Evolutionary conservation across 164 flowering plant species (phyloP).

Genomic region (Magnolia kwangsiensis): DNA sequence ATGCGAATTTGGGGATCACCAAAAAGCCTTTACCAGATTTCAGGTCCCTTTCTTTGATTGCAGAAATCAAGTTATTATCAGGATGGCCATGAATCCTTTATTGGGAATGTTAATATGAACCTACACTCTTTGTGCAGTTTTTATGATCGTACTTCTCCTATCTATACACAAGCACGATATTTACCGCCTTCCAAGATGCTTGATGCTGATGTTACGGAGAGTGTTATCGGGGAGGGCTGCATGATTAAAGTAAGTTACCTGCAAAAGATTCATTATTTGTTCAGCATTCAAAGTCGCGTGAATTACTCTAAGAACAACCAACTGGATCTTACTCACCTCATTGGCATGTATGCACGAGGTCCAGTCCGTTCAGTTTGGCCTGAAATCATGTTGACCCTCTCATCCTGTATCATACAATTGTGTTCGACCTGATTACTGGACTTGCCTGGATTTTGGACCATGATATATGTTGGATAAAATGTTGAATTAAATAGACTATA

Average conservation of each 20-base stretch:
- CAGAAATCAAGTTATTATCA: too few species aligned
- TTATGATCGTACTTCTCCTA: slow-evolving; percentile 93
- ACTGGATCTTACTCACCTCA: too few species aligned
- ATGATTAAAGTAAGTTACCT: slow-evolving; percentile 66
- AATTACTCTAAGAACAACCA: too few species aligned
- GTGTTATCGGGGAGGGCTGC: slow-evolving; percentile 94
- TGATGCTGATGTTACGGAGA: slow-evolving; percentile 91
- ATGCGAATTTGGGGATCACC: slow-evolving; percentile 91
- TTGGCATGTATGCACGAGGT: too few species aligned
- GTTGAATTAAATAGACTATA: too few species aligned
- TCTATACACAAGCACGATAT: slow-evolving; percentile 93
- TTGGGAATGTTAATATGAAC: neutral
- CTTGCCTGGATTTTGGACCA: too few species aligned
- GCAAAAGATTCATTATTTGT: neutral
- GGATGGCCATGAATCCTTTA: neutral
- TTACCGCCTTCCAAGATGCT: slow-evolving; percentile 88
- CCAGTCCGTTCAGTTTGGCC: too few species aligned
- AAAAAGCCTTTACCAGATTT: slow-evolving; percentile 92
- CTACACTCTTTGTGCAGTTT: slow-evolving; percentile 47
- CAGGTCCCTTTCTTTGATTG: slow-evolving; percentile 38
- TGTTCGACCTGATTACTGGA: too few species aligned
- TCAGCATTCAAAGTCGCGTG: neutral
- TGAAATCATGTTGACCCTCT: too few species aligned
- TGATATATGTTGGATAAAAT: too few species aligned
- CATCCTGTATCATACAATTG: too few species aligned